Evolutionary conservation across 768 basidiomycete genomes (phyloP).

Genomic region (Piloderma croceum): DNA sequence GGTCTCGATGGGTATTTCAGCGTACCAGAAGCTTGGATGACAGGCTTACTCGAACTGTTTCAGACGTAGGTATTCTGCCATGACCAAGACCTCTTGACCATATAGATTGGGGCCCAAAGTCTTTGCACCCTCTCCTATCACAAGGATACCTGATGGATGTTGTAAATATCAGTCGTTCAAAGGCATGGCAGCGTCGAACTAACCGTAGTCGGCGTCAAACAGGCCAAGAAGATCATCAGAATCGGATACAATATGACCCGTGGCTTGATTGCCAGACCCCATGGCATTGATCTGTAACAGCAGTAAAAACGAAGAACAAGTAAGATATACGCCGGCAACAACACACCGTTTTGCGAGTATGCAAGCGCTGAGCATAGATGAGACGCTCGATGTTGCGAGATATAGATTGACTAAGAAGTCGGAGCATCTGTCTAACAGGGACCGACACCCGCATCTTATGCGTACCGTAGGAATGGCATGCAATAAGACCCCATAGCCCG

Average conservation of each 20-base stretch:
- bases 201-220: constrained; percentile 77
- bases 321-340: background rate
- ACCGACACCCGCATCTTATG: constrained; percentile 84
- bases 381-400: constrained; percentile 75
- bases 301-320: background rate
- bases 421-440: constrained; percentile 77
- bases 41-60: constrained; percentile 60
- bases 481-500: constrained; percentile 73
- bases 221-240: constrained; percentile 72
- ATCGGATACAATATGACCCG: constrained; percentile 75
- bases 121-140: constrained; percentile 67
- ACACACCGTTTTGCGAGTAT: constrained; percentile 70
- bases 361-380: constrained; percentile 69
- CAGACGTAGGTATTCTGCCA: constrained; percentile 74
- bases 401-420: constrained; percentile 73
- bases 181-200: too few relatives aligned
- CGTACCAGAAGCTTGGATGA: background rate
- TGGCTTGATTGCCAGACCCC: constrained; percentile 59
- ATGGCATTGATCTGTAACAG: constrained; percentile 59
- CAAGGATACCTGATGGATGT: too few relatives aligned
- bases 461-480: constrained; percentile 71
- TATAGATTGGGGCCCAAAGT: constrained; percentile 64
- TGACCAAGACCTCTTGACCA: constrained; percentile 72
- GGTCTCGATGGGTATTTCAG: background rate
- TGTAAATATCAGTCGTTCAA: too few relatives aligned